Evolutionary conservation across 495 filamentous ascomycete species (phyloP).

Genomic region (Daldinia childiae): DNA sequence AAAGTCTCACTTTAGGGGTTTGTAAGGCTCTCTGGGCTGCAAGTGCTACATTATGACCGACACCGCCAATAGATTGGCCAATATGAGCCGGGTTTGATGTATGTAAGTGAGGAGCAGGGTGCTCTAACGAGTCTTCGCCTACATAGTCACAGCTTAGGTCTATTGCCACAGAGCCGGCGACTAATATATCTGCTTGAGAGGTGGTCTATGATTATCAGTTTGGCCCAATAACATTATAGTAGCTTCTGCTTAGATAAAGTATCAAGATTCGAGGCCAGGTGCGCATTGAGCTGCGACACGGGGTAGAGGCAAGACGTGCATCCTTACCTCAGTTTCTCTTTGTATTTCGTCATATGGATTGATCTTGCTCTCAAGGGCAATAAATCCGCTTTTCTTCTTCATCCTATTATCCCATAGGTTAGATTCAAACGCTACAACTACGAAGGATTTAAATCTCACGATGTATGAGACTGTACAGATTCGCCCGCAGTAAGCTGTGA

Average conservation of each 20-base stretch:
- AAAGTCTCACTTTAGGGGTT: constrained; percentile 65
- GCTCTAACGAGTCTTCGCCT: constrained; percentile 49
- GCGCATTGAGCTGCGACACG: not conserved
- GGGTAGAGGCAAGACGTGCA: constrained; percentile 16
- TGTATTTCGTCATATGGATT: constrained; percentile 19
- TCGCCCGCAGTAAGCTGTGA: constrained; percentile 60
- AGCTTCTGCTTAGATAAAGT: not conserved
- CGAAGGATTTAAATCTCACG: constrained; percentile 42
- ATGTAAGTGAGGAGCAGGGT: constrained; percentile 64
- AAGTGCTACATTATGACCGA: constrained; percentile 90
- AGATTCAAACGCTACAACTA: constrained; percentile 19
- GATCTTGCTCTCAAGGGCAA: constrained; percentile 20
- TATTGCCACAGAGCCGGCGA: constrained; percentile 88
- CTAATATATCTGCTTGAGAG: constrained; percentile 70
- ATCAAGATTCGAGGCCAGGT: not conserved
- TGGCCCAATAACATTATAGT: not conserved
- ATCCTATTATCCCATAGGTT: constrained; percentile 37
- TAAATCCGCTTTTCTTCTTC: constrained; percentile 18
- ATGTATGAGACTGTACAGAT: constrained; percentile 26
- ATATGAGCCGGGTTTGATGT: constrained; percentile 91
- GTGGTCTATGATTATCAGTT: constrained; percentile 38
- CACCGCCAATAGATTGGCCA: constrained; percentile 85
- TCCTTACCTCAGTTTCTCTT: constrained; percentile 39
- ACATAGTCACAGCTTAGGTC: constrained; percentile 86
- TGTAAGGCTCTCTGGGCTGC: constrained; percentile 69